Percentiles rank a stretch among this genome's conserved stretches.
Evolutionary conservation across 768 basidiomycete species (phyloP).

Genomic region (Hypholoma sublateritium): DNA sequence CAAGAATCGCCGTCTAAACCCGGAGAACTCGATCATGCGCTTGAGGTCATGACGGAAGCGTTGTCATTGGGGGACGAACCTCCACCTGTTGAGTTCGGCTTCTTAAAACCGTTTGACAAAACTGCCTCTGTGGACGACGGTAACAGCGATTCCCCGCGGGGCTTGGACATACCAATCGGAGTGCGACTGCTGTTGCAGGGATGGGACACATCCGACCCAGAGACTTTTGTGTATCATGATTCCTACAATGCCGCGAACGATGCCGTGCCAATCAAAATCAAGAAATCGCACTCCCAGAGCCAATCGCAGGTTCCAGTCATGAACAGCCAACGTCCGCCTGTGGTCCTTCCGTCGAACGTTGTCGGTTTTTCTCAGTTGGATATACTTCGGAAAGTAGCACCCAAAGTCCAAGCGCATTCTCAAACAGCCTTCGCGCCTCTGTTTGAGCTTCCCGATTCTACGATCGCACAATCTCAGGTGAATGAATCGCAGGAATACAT

Average conservation of each 20-base stretch:
- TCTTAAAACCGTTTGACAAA: slow-evolving; percentile 49
- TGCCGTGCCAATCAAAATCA: neutral
- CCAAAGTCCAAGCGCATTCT: slow-evolving; percentile 14
- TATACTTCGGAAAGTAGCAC: slow-evolving; percentile 2
- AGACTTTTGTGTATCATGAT: slow-evolving; percentile 51
- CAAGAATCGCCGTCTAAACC: slow-evolving; percentile 35
- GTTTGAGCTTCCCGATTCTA: neutral
- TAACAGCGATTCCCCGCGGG: slow-evolving; percentile 5
- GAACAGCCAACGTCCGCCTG: slow-evolving; percentile 14
- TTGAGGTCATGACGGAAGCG: slow-evolving; percentile 61
- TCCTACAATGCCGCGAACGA: slow-evolving; percentile 45
- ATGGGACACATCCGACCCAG: slow-evolving; percentile 63
- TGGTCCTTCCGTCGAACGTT: slow-evolving; percentile 15
- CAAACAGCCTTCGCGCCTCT: slow-evolving; percentile 10
- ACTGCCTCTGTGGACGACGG: slow-evolving; percentile 22
- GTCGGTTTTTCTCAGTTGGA: slow-evolving; percentile 1
- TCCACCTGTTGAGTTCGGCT: slow-evolving; percentile 61
- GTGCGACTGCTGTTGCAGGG: slow-evolving; percentile 65
- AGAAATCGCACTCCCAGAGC: neutral
- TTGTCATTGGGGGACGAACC: slow-evolving; percentile 57
- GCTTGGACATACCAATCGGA: slow-evolving; percentile 40
- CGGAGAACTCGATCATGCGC: slow-evolving; percentile 25
- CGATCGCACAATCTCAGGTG: neutral
- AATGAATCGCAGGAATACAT: slow-evolving; percentile 40
- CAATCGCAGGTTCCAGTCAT: neutral